Percentiles rank a stretch among this genome's conserved stretches.
Evolutionary conservation across 2,329 filamentous ascomycete genomes (phyloP).

Genomic region (Cytospora schulzeri): DNA sequence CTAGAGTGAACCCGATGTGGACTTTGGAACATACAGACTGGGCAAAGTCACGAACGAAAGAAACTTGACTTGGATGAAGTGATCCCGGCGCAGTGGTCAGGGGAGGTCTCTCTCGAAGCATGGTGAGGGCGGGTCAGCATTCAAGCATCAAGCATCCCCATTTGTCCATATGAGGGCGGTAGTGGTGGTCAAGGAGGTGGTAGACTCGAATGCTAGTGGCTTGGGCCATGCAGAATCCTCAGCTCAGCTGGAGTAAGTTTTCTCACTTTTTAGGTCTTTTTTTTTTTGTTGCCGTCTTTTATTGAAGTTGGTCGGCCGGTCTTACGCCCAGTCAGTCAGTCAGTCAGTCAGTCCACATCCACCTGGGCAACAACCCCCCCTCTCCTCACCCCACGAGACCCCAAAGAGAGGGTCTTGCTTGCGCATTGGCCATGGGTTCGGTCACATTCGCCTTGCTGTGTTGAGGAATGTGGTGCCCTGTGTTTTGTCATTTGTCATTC

Average conservation of each 20-base stretch:
- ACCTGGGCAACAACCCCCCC: too few species aligned
- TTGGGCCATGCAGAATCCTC: constrained; percentile 7
- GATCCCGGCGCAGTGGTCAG: constrained; percentile 16
- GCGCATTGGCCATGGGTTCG: background rate
- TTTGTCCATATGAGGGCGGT: constrained; percentile 13
- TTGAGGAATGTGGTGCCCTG: too few species aligned
- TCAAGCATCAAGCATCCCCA: too few species aligned
- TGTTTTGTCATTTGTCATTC: background rate
- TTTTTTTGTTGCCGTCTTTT: too few species aligned
- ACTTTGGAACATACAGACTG: too few species aligned
- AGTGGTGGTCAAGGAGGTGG: background rate
- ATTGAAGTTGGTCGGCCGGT: constrained; percentile 10
- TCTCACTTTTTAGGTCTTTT: too few species aligned
- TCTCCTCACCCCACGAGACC: background rate
- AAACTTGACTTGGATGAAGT: constrained; percentile 11
- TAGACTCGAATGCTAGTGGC: background rate
- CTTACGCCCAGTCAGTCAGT: background rate
- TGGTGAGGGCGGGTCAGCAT: constrained; percentile 15
- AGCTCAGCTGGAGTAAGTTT: constrained; percentile 23
- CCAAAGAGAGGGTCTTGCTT: background rate
- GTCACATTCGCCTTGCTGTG: too few species aligned
- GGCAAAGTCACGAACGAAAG: background rate
- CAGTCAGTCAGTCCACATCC: too few species aligned
- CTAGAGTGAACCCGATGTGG: too few species aligned
- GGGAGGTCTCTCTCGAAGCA: constrained; percentile 10